Evolutionary conservation across 768 basidiomycete genomes (phyloP), one percentile per base, ranked within the genome.

Genomic region (Tylopilus balloui): DNA sequence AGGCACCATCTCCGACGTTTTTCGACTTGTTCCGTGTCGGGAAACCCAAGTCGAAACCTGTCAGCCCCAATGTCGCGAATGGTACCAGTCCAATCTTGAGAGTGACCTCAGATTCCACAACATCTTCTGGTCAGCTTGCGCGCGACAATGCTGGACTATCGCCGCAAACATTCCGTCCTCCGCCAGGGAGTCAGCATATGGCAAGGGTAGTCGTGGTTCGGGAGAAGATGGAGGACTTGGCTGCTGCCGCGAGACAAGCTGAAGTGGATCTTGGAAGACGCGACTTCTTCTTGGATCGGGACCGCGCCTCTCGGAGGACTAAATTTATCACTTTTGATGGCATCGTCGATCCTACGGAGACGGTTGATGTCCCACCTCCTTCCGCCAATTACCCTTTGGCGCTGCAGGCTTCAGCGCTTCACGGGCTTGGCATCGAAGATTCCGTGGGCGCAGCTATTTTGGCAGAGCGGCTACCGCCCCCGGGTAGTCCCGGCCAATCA

Each of bases 291-390:
- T 66, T 72, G 44, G 80, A 80, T 50, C 71, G 75, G 50, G 74
- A 69, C 52, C 68, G 65, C 38, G 44, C 61, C 25, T 67, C 72
- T n/a, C 72, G 74, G 51, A 68, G 67, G 45, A 63, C 60, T 36
- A 69, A 67, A 52, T 63, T 67, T 50, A 58, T 65, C 45, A 55
- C 62, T n/a, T 65, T 76, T 53, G 76, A 80, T 60, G 72, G 81
- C 57, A 74, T 86, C 46, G 82, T 91, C 57, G 89, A 92, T 67
- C 89, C 89, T 11, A 92, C 89, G 21, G 90, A 91, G 59, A 78
- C 78, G 21, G 88, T 92, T 29, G 89, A 92, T 60, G 62, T 91
- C 28, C 89, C 89, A 0, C 81, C 76, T 6, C 84, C 81, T 7
- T 80, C 84, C 29, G 71, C 82, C 31, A 74, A 73, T 29, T 88